Percentiles rank a stretch among this genome's conserved stretches.
phyloP scores from a whole-genome alignment of 192 early-diverging fungal genomes.

The Mortierella hygrophila region DNA sequence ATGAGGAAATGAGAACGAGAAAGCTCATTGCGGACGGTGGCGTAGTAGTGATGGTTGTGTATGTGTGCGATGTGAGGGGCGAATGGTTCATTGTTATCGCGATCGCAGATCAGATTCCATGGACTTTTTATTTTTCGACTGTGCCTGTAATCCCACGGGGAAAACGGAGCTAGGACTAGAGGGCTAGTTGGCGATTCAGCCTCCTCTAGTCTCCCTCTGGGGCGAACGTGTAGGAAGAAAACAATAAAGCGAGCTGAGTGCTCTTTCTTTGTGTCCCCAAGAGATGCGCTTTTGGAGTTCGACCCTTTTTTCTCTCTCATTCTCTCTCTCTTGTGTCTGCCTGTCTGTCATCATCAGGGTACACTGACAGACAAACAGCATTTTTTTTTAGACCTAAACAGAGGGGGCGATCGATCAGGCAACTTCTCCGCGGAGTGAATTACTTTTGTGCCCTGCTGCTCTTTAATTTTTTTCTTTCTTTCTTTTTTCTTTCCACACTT shows the following conservation, averaged over 20 bases:
- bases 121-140: neutral
- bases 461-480: neutral
- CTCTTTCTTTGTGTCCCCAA: neutral
- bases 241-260: neutral
- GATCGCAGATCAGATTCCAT: slow-evolving; percentile 4
- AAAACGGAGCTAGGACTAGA: neutral
- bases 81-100: neutral
- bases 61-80: neutral
- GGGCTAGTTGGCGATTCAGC: too few species aligned
- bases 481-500: neutral
- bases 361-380: neutral
- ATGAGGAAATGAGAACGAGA: too few species aligned
- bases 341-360: neutral
- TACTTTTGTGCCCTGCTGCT: neutral
- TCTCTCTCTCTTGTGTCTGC: neutral
- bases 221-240: too few species aligned
- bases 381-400: neutral
- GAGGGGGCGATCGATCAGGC: neutral
- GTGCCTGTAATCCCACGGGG: slow-evolving; percentile 5
- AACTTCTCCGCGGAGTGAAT: neutral
- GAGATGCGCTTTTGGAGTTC: slow-evolving; percentile 7
- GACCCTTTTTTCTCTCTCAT: neutral
- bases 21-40: too few species aligned
- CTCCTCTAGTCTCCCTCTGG: too few species aligned
- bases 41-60: too few species aligned